Evolutionary conservation across 192 early-diverging fungal species (phyloP).

Genomic region (Dissophora globulifera): DNA sequence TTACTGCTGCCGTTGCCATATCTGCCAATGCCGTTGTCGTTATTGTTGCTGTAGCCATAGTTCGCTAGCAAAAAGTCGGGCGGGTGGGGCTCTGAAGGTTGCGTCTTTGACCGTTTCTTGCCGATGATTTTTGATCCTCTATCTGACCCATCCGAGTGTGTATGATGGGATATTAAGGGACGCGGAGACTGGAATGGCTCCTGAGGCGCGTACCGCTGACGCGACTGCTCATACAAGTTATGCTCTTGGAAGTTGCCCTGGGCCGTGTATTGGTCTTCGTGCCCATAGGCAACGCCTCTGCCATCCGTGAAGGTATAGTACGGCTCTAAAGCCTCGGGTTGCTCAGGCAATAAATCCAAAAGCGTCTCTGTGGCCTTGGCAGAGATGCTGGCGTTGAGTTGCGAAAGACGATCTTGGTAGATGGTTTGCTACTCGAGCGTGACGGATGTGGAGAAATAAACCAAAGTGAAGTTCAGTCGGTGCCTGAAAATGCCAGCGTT

Average conservation of each 20-base stretch:
- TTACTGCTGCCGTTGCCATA: background rate
- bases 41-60: too few relatives aligned
- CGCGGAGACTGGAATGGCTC: slow-evolving; percentile 10
- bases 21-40: too few relatives aligned
- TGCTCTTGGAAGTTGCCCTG: slow-evolving; percentile 10
- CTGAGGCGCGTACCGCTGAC: background rate
- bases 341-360: background rate
- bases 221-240: background rate
- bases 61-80: slow-evolving; percentile 1
- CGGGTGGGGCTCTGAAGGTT: slow-evolving; percentile 5
- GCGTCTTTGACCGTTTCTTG: slow-evolving; percentile 37
- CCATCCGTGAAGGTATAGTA: slow-evolving; percentile 1
- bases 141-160: background rate
- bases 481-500: slow-evolving; percentile 12
- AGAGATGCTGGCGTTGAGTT: slow-evolving; percentile 15
- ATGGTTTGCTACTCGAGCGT: slow-evolving; percentile 36
- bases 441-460: slow-evolving; percentile 3
- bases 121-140: background rate
- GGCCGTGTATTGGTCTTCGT: slow-evolving; percentile 4
- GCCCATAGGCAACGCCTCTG: slow-evolving; percentile 1
- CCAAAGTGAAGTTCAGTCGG: slow-evolving; percentile 12
- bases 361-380: background rate
- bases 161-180: slow-evolving; percentile 11
- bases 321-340: background rate
- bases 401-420: slow-evolving; percentile 36